Evolutionary conservation across 1,284 basidiomycete genomes (phyloP), one percentile per base, ranked within the genome.

Genomic region (Mixia osmundae): DNA sequence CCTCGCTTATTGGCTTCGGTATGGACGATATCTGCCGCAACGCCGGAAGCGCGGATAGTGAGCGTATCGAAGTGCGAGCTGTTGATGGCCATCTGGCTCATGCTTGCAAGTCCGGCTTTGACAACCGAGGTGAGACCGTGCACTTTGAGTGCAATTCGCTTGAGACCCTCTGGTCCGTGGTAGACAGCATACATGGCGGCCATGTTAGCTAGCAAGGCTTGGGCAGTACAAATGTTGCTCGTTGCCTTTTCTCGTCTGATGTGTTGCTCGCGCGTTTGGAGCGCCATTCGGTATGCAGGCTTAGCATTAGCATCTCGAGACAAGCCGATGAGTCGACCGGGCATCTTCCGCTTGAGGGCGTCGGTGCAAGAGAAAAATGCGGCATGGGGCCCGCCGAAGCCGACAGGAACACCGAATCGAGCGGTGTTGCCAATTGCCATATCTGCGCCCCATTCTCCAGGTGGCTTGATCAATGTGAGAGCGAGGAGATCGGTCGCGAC

Each of bases 381-480:
- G 24, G 50, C 49, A 40, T 59, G 57, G 5, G 58, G 58, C 16
- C 58, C 58, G 32, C 58, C 58, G 41, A 52, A 56, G 20, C 57
- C 58, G 21, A 57, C 52, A n/a, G 56, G 55, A 3, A 58, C 59
- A 39, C 89, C 89, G 52, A 97, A 97, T 28, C 89, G 72, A 30
- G 78, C 87, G 25, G 83, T 79, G 56, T 89, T 95, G 28, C 89
- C 89, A 36, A 89, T 64, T 3, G 85, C 87, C 46, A 97, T 74
- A 57, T 97, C 89, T 24, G 85, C 87, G 33, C 89, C 89, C 82
- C 89, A 95, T 63, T 95, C 89, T 40, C 89, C 89, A 9, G 89
- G 89, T 18, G 89, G 82, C 53, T 79, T 83, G 49, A 97, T 66
- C 67, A 85, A 69, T 6, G 87, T 85, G 51, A 95, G 63, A 2